A percentile compares a stretch with the other conserved stretches of the same genome.
Evolutionary conservation across 2,329 filamentous ascomycete species (phyloP).

Genomic region (Purpureocillium takamizusanense): DNA sequence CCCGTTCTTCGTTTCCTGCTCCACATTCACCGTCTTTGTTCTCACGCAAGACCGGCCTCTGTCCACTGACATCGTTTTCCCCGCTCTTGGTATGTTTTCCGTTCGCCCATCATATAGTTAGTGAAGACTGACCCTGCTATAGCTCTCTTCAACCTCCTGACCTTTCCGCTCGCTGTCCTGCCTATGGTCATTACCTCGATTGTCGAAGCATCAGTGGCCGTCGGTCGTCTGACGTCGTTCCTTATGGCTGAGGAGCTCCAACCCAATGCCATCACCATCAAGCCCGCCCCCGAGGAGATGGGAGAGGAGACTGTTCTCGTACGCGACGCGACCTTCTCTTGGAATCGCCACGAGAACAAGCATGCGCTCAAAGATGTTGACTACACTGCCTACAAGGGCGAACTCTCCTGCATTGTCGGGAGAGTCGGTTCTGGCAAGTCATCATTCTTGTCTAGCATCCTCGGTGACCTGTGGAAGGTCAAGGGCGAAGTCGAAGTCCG

Average conservation of each 20-base stretch:
- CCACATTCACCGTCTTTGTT: slow-evolving; percentile 91
- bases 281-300: slow-evolving; percentile 60
- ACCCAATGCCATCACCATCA: slow-evolving; percentile 64
- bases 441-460: slow-evolving; percentile 76
- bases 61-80: slow-evolving; percentile 93
- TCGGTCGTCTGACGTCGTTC: slow-evolving; percentile 75
- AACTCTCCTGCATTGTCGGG: slow-evolving; percentile 86
- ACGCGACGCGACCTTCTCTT: slow-evolving; percentile 81
- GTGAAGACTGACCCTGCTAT: slow-evolving; percentile 19
- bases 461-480: slow-evolving; percentile 88
- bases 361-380: slow-evolving; percentile 73
- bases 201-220: slow-evolving; percentile 91
- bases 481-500: slow-evolving; percentile 75
- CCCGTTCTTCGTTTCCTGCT: slow-evolving; percentile 94
- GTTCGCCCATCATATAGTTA: no score
- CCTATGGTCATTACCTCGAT: slow-evolving; percentile 98
- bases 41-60: slow-evolving; percentile 71
- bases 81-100: slow-evolving; percentile 44
- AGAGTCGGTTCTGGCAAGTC: slow-evolving; percentile 94
- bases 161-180: slow-evolving; percentile 86
- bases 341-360: slow-evolving; percentile 74
- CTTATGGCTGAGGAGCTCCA: slow-evolving; percentile 87
- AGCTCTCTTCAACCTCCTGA: slow-evolving; percentile 91
- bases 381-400: slow-evolving; percentile 83
- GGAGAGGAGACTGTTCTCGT: slow-evolving; percentile 85